Evolutionary conservation across 2,329 filamentous ascomycete species (phyloP).

Genomic region (Chaetomiaceae sp.): DNA sequence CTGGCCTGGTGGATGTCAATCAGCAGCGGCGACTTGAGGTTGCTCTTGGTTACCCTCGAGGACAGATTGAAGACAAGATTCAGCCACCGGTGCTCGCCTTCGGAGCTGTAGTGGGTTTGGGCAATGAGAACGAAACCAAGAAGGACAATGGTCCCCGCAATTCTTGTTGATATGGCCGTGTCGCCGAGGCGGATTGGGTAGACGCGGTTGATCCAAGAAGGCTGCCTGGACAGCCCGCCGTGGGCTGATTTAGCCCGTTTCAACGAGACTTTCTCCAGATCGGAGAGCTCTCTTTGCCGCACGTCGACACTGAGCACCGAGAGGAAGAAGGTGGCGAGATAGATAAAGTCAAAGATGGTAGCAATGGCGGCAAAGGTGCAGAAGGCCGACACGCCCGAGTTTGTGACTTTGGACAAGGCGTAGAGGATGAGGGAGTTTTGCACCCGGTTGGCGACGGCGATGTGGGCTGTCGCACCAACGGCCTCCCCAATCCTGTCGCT

Average conservation of each 20-base stretch:
- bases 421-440: slow-evolving; percentile 66
- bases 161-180: slow-evolving; percentile 63
- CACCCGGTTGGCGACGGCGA: slow-evolving; percentile 61
- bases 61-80: slow-evolving; percentile 32
- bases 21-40: slow-evolving; percentile 39
- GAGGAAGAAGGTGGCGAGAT: slow-evolving; percentile 73
- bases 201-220: slow-evolving; percentile 60
- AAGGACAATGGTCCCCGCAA: slow-evolving; percentile 70
- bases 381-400: slow-evolving; percentile 67
- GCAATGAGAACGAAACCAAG: slow-evolving; percentile 67
- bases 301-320: slow-evolving; percentile 77
- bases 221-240: slow-evolving; percentile 30
- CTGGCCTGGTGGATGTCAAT: slow-evolving; percentile 67
- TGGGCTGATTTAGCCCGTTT: slow-evolving; percentile 31
- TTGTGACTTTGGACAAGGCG: slow-evolving; percentile 61
- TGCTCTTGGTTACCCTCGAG: slow-evolving; percentile 24
- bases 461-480: slow-evolving; percentile 66
- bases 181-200: slow-evolving; percentile 48
- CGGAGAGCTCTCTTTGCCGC: slow-evolving; percentile 67
- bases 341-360: slow-evolving; percentile 71
- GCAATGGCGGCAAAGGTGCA: slow-evolving; percentile 73
- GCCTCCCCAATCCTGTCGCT: slow-evolving; percentile 67
- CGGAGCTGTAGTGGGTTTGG: slow-evolving; percentile 73
- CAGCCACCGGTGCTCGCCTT: slow-evolving; percentile 41
- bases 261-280: slow-evolving; percentile 55